Conservation (phyloP, 768 basidiomycete genomes). For the Mycena rosella region DNA sequence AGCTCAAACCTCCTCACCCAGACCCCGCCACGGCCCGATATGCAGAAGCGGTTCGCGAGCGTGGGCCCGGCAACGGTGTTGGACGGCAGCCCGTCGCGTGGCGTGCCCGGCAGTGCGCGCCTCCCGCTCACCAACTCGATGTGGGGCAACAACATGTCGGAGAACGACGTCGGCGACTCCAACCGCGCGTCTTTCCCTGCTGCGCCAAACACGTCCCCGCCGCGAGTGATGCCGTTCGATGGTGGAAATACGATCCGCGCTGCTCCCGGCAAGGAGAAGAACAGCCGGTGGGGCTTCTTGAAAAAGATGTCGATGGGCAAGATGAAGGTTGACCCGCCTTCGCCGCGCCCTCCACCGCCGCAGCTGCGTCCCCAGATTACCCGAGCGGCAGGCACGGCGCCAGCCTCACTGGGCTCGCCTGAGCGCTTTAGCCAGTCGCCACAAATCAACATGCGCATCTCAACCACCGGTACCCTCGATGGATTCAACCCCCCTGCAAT, state of each 20-base stretch:
- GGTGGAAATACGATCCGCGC: slow-evolving; percentile 29
- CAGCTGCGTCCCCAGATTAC: slow-evolving; percentile 48
- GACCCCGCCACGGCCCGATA: slow-evolving; percentile 46
- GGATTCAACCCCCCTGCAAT: slow-evolving; percentile 46
- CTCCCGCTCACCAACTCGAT: slow-evolving; percentile 59
- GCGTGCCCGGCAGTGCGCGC: slow-evolving; percentile 51
- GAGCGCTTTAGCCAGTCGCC: slow-evolving; percentile 61
- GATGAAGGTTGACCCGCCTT: slow-evolving; percentile 76
- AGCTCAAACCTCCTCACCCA: slow-evolving; percentile 73
- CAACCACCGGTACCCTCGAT: slow-evolving; percentile 75
- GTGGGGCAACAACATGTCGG: slow-evolving; percentile 62
- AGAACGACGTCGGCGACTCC: slow-evolving; percentile 1
- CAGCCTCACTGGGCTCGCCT: slow-evolving; percentile 42
- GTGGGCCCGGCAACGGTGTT: slow-evolving; percentile 67
- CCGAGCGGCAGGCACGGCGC: slow-evolving; percentile 41
- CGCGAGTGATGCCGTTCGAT: slow-evolving; percentile 18
- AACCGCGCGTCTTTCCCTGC: slow-evolving; percentile 16
- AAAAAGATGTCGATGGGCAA: slow-evolving; percentile 99
- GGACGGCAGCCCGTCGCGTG: slow-evolving; percentile 50
- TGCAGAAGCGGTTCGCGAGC: slow-evolving; percentile 75
- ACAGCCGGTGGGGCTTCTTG: slow-evolving; percentile 92
- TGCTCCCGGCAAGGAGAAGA: slow-evolving; percentile 64
- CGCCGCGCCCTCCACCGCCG: slow-evolving; percentile 54
- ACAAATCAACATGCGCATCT: slow-evolving; percentile 79
- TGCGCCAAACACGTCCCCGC: slow-evolving; percentile 28